Conservation (phyloP, 495 filamentous ascomycete species). For the Cercophora samala region DNA sequence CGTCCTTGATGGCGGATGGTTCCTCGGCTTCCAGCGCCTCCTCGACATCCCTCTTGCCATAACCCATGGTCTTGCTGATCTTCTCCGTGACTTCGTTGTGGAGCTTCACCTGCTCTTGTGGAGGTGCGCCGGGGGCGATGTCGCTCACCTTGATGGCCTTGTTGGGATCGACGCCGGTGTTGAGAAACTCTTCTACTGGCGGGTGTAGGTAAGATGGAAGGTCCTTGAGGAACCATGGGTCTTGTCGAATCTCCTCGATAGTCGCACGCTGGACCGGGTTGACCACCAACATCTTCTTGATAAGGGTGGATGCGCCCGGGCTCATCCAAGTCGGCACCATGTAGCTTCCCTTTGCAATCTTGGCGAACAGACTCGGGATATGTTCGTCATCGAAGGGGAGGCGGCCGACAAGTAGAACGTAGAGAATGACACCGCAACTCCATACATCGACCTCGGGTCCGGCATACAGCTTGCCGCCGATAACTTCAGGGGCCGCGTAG, state of each 20-base stretch:
- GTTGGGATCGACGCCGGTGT: slow-evolving; percentile 86
- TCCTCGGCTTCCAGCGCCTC: slow-evolving; percentile 88
- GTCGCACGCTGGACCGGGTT: slow-evolving; percentile 92
- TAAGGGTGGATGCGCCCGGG: slow-evolving; percentile 76
- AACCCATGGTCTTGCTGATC: slow-evolving; percentile 96
- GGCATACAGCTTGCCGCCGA: slow-evolving; percentile 94
- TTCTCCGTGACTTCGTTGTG: slow-evolving; percentile 90
- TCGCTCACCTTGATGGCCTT: slow-evolving; percentile 79
- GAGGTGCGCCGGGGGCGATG: slow-evolving; percentile 72
- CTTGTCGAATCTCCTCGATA: slow-evolving; percentile 86
- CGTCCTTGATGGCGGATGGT: slow-evolving; percentile 96
- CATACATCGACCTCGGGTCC: slow-evolving; percentile 98
- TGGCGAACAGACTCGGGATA: slow-evolving; percentile 44
- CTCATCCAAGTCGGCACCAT: slow-evolving; percentile 84
- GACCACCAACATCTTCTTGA: slow-evolving; percentile 89
- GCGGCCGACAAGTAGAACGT: slow-evolving; percentile 86
- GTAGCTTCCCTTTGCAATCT: slow-evolving; percentile 65
- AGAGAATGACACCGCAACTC: slow-evolving; percentile 98
- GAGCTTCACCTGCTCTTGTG: slow-evolving; percentile 78
- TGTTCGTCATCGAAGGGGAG: slow-evolving; percentile 98
- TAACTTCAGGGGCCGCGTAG: slow-evolving; percentile 96
- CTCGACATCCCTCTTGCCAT: slow-evolving; percentile 89
- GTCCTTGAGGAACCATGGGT: slow-evolving; percentile 90
- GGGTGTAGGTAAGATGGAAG: slow-evolving; percentile 81
- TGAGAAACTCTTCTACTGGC: slow-evolving; percentile 88